These are phyloP conservation scores for Phaeophleospora eucalypticola DNA, from an alignment of 2,329 filamentous ascomycete species.

Conservation along the genomic window DNA sequence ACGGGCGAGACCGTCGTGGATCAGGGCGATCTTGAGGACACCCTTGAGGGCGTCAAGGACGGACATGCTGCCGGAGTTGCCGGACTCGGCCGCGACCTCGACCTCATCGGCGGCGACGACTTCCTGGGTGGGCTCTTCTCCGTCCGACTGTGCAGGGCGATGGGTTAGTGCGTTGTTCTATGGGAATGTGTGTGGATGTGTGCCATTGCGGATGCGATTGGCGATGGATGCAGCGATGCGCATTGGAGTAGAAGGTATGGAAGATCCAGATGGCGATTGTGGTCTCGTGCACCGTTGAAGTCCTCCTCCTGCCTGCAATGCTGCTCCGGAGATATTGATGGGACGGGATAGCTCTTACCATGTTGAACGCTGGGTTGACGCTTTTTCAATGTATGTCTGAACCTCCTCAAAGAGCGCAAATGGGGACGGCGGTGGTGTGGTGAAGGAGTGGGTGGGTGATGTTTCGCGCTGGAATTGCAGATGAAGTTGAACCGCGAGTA, in stretches of 20 bases:
- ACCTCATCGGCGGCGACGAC: constrained; percentile 77
- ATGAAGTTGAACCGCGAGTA: neutral
- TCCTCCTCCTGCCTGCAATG: no score
- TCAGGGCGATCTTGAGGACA: constrained; percentile 95
- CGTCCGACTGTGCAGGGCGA: constrained; percentile 75
- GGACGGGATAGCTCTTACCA: constrained; percentile 19
- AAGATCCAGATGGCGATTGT: neutral
- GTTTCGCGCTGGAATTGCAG: neutral
- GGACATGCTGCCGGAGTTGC: constrained; percentile 82
- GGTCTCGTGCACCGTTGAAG: constrained; percentile 6
- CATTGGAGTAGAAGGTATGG: neutral
- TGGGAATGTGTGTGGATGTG: neutral
- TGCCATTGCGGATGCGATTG: neutral
- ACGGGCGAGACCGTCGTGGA: constrained; percentile 98
- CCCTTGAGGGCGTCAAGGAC: constrained; percentile 98
- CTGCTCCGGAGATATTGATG: neutral
- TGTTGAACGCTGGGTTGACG: constrained; percentile 25
- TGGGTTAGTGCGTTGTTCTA: constrained; percentile 16
- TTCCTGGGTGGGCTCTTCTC: constrained; percentile 92
- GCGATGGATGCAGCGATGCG: neutral
- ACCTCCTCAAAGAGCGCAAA: constrained; percentile 28
- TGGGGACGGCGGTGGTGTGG: constrained; percentile 4
- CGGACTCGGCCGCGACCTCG: constrained; percentile 83
- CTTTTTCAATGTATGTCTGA: constrained; percentile 22
- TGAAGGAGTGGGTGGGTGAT: neutral